Evolutionary conservation across 768 basidiomycete species (phyloP).

Genomic region (Megacollybia marginata): DNA sequence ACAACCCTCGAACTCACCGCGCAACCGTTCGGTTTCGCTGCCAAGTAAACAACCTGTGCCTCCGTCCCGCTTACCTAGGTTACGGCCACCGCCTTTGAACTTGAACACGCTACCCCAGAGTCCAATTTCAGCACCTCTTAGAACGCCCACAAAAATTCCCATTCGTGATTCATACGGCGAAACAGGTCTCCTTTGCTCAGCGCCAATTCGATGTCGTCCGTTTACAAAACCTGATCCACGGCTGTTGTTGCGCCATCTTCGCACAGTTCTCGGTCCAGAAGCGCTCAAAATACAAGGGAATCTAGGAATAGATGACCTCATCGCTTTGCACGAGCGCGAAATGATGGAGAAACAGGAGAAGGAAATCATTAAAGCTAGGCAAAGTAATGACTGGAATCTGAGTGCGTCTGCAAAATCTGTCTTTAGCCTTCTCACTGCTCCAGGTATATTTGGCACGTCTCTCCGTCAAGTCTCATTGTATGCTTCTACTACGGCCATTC

Average conservation of each 20-base stretch:
- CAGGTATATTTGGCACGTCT: slow-evolving; percentile 29
- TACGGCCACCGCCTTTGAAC: background rate
- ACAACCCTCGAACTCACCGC: too few species aligned
- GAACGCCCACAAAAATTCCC: background rate
- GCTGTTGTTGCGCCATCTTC: background rate
- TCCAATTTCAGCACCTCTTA: background rate
- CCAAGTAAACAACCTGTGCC: too few species aligned
- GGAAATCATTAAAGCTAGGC: slow-evolving; percentile 7
- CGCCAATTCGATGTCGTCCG: background rate
- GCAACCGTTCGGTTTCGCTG: too few species aligned
- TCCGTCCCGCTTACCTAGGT: background rate
- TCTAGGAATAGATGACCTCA: slow-evolving; percentile 16
- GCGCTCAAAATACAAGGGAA: background rate
- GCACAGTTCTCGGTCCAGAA: background rate
- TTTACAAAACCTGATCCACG: slow-evolving; percentile 3
- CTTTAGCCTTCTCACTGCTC: background rate
- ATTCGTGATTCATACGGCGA: background rate
- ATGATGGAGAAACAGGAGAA: slow-evolving; percentile 16
- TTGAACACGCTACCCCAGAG: background rate
- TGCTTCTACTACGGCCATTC: slow-evolving; percentile 23
- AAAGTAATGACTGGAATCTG: slow-evolving; percentile 5
- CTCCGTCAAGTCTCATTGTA: slow-evolving; percentile 27
- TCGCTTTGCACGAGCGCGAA: slow-evolving; percentile 19
- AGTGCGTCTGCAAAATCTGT: slow-evolving; percentile 1
- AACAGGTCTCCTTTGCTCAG: background rate